Evolutionary conservation across 2,329 filamentous ascomycete species (phyloP).

Genomic region (Blastomyces percursus): DNA sequence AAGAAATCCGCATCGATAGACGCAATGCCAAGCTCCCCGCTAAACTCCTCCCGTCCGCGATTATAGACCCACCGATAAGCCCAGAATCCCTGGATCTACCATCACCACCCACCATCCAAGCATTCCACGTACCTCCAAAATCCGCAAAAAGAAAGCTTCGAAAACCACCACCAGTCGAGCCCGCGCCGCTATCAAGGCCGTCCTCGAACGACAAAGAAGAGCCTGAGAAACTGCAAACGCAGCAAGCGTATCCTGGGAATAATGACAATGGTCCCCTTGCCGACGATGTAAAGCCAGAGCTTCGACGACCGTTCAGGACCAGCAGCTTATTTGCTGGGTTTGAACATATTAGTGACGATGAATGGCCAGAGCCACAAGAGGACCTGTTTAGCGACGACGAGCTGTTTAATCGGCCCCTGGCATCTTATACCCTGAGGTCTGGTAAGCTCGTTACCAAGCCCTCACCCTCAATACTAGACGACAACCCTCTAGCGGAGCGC

Average conservation of each 20-base stretch:
- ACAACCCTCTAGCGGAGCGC: slow-evolving; percentile 26
- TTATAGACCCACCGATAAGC: slow-evolving; percentile 45
- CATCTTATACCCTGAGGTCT: slow-evolving; percentile 32
- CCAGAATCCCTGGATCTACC: slow-evolving; percentile 14
- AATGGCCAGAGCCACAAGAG: slow-evolving; percentile 17
- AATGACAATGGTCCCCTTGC: slow-evolving; percentile 69
- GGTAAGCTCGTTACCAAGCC: slow-evolving; percentile 34
- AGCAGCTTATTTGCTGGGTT: slow-evolving; percentile 84
- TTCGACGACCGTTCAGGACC: slow-evolving; percentile 60
- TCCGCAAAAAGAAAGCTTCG: slow-evolving; percentile 21
- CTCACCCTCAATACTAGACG: slow-evolving; percentile 23
- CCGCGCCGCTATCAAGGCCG: slow-evolving; percentile 29
- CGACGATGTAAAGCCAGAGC: slow-evolving; percentile 39
- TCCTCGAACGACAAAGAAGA: slow-evolving; percentile 16
- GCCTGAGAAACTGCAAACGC: slow-evolving; percentile 46
- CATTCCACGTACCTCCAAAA: slow-evolving; percentile 27
- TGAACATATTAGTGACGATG: slow-evolving; percentile 51
- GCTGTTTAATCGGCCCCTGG: slow-evolving; percentile 35
- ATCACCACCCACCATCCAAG: slow-evolving; percentile 22
- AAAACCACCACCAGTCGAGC: slow-evolving; percentile 28
- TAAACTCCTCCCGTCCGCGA: slow-evolving; percentile 68
- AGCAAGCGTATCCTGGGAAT: slow-evolving; percentile 64
- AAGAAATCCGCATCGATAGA: slow-evolving; percentile 76
- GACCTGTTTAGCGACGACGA: slow-evolving; percentile 36
- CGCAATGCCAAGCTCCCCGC: slow-evolving; percentile 62